Conservation (phyloP, 768 basidiomycete genomes). For the Pluteus cervinus region DNA sequence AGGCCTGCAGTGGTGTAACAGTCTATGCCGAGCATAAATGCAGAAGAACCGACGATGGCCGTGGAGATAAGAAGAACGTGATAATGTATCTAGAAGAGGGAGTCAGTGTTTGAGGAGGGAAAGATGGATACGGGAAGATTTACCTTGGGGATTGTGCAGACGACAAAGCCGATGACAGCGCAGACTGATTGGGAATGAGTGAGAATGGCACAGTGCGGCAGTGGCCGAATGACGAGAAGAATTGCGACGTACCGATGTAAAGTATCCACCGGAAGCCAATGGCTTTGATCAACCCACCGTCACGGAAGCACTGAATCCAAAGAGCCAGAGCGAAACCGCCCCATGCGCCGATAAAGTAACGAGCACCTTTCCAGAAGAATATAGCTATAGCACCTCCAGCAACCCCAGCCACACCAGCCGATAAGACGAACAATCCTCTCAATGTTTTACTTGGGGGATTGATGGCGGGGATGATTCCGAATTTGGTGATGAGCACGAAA, state of each 20-base stretch:
- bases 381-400: conserved; percentile 82
- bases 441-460: conserved; percentile 75
- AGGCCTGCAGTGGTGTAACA: conserved; percentile 89
- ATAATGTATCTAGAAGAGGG: conserved; percentile 57
- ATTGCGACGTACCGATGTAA: conserved; percentile 59
- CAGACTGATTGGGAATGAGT: conserved; percentile 40
- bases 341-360: conserved; percentile 78
- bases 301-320: conserved; percentile 81
- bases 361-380: conserved; percentile 89
- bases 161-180: conserved; percentile 71
- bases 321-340: conserved; percentile 84
- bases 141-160: conserved; percentile 77
- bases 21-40: conserved; percentile 90
- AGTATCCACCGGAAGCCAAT: conserved; percentile 86
- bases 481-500: conserved; percentile 81
- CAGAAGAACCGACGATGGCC: conserved; percentile 83
- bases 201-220: conserved; percentile 10
- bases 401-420: conserved; percentile 72
- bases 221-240: conserved; percentile 8
- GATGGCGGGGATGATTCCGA: conserved; percentile 79
- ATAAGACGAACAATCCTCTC: conserved; percentile 86
- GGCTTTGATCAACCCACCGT: conserved; percentile 74
- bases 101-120: conserved; percentile 12
- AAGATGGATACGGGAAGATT: conserved; percentile 8
- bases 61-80: conserved; percentile 83